Evolutionary conservation across 176 grass and related monocot genomes (phyloP), one percentile per base, ranked within the genome.

Genomic region (Oryza meridionalis): DNA sequence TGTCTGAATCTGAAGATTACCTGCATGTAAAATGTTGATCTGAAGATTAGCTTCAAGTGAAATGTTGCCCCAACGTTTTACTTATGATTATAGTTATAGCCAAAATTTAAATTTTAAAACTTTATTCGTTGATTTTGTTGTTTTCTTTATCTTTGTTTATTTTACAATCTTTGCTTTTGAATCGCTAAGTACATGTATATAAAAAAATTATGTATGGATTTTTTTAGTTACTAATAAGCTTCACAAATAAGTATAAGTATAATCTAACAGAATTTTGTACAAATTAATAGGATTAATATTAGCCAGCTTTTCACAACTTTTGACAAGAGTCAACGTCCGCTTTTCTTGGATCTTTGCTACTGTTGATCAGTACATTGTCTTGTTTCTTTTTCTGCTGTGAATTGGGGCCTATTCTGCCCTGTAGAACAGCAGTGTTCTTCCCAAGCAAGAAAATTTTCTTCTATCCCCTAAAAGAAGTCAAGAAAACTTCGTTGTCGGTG

Each of bases 261-360:
- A 38, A 38, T 38, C 38, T 40, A 40, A 32, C 11, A 47, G 12
- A 9, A 37, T 35, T 61, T 49, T 25, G 40, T 63, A 4, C 21
- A 29, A 67, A 40, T 72, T 43, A 9, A 9, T 53, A 16, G n/a
- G 38, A 49, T 51, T 49, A n/a, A 22, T n/a, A 2, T 43, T 61
- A 0, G 9, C 22, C 1, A 27, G 11, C 0, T 11, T 65, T 17
- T 43, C 5, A 3, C 38, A 22, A 43, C 21, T 69, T 35, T 25
- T 58, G 21, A 11, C 66, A 40, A 42, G 32, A 81, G 47, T 70
- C 53, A 70, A n/a, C 46, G 26, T 11, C 69, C 51, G 35, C 11
- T 62, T 65, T 83, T 74, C 27, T 32, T 55, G 45, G 67, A 11
- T 84, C 31, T 66, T 77, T 84, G 35, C 58, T 58, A 42, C 4